Evolutionary conservation across 208 protist genomes (phyloP).

Genomic region (Leishmania martiniquensis): DNA sequence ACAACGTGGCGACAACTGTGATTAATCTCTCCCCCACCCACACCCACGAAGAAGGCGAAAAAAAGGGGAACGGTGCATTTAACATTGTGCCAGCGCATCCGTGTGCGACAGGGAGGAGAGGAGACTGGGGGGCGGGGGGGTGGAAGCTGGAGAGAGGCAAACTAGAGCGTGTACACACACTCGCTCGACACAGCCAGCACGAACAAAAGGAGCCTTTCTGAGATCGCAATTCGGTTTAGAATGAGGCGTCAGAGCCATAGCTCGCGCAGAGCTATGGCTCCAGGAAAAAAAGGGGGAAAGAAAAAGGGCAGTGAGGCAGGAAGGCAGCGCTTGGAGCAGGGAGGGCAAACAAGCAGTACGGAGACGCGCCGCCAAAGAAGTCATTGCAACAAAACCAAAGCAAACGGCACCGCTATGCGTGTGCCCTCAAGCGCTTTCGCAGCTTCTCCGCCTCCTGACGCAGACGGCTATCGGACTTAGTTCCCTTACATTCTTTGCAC

Average conservation of each 20-base stretch:
- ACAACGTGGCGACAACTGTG: no score
- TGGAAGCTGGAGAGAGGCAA: no score
- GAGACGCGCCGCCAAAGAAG: neutral
- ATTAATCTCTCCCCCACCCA: no score
- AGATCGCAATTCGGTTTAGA: neutral
- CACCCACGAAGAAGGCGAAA: no score
- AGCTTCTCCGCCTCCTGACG: constrained; percentile 60
- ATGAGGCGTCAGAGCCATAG: neutral
- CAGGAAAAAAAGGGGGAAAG: neutral
- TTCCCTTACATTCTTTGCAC: constrained; percentile 88
- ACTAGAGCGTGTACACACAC: neutral
- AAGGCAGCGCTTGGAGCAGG: neutral
- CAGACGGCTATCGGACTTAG: constrained; percentile 64
- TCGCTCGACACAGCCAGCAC: neutral
- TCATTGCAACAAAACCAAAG: neutral
- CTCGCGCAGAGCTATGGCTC: neutral
- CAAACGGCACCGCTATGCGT: neutral
- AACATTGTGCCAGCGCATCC: neutral
- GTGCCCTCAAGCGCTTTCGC: constrained; percentile 19
- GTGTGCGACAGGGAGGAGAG: neutral
- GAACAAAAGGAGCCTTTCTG: neutral
- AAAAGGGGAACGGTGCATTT: neutral
- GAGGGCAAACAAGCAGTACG: neutral
- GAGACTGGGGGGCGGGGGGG: no score
- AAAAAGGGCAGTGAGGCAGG: neutral